A percentile compares a stretch with the other conserved stretches of the same genome.
Evolutionary conservation across 169 alveolate species (phyloP).

Genomic region (Miamiensis avidus): DNA sequence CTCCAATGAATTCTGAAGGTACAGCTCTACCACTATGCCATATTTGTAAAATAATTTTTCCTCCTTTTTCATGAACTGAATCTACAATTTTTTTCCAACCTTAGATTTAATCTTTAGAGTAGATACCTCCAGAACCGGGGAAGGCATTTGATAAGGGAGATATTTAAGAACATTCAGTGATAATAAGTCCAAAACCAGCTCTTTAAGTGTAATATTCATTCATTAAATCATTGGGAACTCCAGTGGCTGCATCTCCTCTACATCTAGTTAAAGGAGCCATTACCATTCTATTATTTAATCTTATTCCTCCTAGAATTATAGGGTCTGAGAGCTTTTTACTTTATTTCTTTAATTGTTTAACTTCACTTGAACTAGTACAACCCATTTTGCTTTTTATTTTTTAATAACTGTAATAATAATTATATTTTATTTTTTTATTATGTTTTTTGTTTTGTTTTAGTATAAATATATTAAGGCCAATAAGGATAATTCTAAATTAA

Average conservation of each 20-base stretch:
- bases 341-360: not conserved
- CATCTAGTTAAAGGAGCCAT: conserved; percentile 47
- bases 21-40: conserved; percentile 49
- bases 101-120: conserved; percentile 28
- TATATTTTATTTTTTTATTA: no score
- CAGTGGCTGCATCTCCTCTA: conserved; percentile 20
- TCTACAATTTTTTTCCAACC: conserved; percentile 58
- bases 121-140: conserved; percentile 41
- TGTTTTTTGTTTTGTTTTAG: no score
- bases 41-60: conserved; percentile 27
- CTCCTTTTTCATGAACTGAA: conserved; percentile 43
- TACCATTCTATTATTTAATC: conserved; percentile 25
- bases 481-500: no score
- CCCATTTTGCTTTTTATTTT: no score
- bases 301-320: conserved; percentile 21
- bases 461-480: no score
- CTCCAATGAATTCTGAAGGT: conserved; percentile 20
- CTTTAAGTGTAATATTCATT: conserved; percentile 41
- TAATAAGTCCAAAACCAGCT: conserved; percentile 38
- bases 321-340: not conserved
- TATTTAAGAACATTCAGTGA: conserved; percentile 40
- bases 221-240: conserved; percentile 32
- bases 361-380: conserved; percentile 4
- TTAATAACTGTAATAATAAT: no score
- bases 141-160: conserved; percentile 33